Conservation (phyloP, 768 basidiomycete genomes). For the Trametes elegans region DNA sequence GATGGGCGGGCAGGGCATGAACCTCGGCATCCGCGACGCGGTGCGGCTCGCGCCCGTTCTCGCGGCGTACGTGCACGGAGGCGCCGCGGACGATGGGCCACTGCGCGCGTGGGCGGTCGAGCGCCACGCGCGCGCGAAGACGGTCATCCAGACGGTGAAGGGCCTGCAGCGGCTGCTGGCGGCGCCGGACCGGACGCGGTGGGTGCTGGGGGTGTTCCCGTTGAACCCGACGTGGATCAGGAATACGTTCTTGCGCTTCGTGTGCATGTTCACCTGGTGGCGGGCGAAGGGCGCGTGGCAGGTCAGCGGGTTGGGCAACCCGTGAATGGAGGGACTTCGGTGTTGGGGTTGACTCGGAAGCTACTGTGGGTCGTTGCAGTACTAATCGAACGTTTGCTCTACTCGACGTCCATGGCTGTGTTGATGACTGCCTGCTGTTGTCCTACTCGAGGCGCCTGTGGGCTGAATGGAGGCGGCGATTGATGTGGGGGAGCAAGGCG, state of each 20-base stretch:
- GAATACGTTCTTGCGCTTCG: conserved; percentile 25
- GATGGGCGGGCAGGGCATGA: conserved; percentile 57
- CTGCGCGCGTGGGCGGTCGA: conserved; percentile 35
- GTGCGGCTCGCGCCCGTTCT: conserved; percentile 44
- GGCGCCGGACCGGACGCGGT: conserved; percentile 22
- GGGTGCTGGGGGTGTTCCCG: conserved; percentile 22
- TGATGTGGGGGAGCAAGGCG: too few relatives aligned
- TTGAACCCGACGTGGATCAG: conserved; percentile 29
- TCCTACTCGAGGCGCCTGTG: too few relatives aligned
- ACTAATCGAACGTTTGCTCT: too few relatives aligned
- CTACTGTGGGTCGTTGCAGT: too few relatives aligned
- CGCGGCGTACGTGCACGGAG: conserved; percentile 31
- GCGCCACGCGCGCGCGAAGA: conserved; percentile 39
- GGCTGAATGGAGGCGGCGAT: too few relatives aligned
- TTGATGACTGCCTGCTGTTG: too few relatives aligned
- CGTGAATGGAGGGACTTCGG: too few relatives aligned
- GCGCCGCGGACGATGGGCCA: conserved; percentile 29
- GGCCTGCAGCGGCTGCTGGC: conserved; percentile 27
- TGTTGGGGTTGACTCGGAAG: too few relatives aligned
- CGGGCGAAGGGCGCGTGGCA: conserved; percentile 24
- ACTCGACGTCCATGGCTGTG: too few relatives aligned
- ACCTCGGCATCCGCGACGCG: conserved; percentile 56
- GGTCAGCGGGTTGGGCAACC: conserved; percentile 32
- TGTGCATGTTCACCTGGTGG: conserved; percentile 23
- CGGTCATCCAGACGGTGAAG: conserved; percentile 43